A percentile compares a stretch with the other conserved stretches of the same genome.
Conservation (phyloP, 352 stramenopile genomes). For the Phytopythium helicoides region DNA sequence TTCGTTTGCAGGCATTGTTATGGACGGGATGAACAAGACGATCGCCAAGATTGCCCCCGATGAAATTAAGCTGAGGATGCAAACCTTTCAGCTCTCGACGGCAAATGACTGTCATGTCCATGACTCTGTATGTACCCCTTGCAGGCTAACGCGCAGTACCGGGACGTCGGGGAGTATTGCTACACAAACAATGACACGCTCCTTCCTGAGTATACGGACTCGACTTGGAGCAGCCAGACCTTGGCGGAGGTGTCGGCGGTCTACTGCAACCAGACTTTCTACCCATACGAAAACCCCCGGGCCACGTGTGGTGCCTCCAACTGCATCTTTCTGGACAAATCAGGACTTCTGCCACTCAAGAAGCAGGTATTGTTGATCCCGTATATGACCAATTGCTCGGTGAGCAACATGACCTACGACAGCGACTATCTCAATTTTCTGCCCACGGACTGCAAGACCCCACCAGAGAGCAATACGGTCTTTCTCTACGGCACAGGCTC, state of each 20-base stretch:
- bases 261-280: conserved; percentile 22
- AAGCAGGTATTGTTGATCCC: conserved; percentile 37
- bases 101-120: conserved; percentile 29
- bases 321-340: conserved; percentile 41
- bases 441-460: conserved; percentile 15
- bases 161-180: conserved; percentile 22
- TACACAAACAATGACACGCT: conserved; percentile 14
- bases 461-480: conserved; percentile 13
- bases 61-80: conserved; percentile 20
- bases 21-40: conserved; percentile 24
- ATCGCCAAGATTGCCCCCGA: conserved; percentile 17
- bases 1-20: conserved; percentile 14
- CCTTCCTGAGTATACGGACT: neutral
- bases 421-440: conserved; percentile 33
- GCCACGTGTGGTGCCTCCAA: conserved; percentile 23
- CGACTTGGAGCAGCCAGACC: neutral
- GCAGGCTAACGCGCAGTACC: conserved; percentile 18
- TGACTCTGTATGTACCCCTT: conserved; percentile 38
- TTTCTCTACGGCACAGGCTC: conserved; percentile 34
- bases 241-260: neutral
- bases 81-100: conserved; percentile 29
- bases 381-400: conserved; percentile 35
- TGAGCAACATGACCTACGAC: conserved; percentile 30
- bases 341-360: conserved; percentile 25
- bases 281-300: conserved; percentile 20